Percentiles rank a stretch among this genome's conserved stretches.
These are phyloP conservation scores for Cercospora sesami DNA, from an alignment of 2,329 filamentous ascomycete species.

Conservation along the genomic window DNA sequence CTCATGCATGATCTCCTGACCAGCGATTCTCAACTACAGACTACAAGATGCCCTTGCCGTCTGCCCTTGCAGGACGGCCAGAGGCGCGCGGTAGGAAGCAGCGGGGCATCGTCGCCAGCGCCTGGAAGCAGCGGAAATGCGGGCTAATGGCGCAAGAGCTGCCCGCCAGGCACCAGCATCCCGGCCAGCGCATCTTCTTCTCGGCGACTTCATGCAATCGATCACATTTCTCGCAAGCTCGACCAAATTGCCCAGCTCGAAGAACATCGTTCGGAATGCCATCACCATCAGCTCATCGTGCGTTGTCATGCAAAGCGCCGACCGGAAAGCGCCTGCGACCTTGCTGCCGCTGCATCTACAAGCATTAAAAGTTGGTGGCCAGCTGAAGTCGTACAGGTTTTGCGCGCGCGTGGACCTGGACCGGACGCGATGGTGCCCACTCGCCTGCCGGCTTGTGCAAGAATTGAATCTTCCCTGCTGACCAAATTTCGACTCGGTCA, in stretches of 20 bases:
- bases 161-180: constrained; percentile 4
- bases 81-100: constrained; percentile 8
- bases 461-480: constrained; percentile 9
- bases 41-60: neutral
- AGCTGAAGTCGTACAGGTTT: neutral
- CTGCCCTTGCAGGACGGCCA: constrained; percentile 11
- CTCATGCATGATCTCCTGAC: constrained; percentile 15
- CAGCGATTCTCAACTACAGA: neutral
- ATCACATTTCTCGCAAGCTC: constrained; percentile 13
- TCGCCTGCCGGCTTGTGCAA: neutral
- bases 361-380: neutral
- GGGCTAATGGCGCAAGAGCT: constrained; percentile 10
- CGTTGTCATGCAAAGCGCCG: neutral
- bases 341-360: neutral
- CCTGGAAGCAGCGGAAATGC: neutral
- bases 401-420: neutral
- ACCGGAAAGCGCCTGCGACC: neutral
- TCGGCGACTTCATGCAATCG: constrained; percentile 10
- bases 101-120: neutral
- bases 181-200: neutral
- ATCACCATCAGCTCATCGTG: constrained; percentile 4
- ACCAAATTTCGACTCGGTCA: constrained; percentile 8
- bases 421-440: constrained; percentile 2
- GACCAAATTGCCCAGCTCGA: neutral
- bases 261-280: neutral